These are phyloP conservation scores for Marasmius fiardii DNA, from an alignment of 1,284 basidiomycete genomes.

Conservation along the genomic window DNA sequence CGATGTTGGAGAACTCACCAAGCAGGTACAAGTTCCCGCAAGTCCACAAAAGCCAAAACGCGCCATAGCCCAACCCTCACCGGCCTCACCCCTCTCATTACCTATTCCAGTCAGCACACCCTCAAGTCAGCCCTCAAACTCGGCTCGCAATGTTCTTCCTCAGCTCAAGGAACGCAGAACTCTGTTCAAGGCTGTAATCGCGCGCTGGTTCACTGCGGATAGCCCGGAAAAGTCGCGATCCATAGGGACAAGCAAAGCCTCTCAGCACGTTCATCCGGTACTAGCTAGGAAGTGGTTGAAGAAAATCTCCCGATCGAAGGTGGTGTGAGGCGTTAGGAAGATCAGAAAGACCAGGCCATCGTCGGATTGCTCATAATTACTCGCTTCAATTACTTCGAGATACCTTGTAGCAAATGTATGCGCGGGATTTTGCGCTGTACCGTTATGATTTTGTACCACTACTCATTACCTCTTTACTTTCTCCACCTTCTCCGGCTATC, in stretches of 20 bases:
- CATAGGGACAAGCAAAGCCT: not conserved
- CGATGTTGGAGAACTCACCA: too few relatives aligned
- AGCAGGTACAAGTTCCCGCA: too few relatives aligned
- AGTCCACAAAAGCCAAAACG: too few relatives aligned
- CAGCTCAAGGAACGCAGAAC: too few relatives aligned
- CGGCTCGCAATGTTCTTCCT: too few relatives aligned
- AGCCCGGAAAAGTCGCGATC: not conserved
- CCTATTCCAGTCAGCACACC: too few relatives aligned
- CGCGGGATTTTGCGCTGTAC: not conserved
- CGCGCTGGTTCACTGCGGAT: not conserved
- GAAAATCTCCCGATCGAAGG: not conserved
- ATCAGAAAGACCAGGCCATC: not conserved
- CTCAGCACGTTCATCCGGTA: too few relatives aligned
- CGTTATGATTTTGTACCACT: not conserved
- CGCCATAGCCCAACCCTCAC: too few relatives aligned
- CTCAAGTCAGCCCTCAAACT: too few relatives aligned
- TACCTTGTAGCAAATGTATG: not conserved
- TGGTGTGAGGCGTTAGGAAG: not conserved
- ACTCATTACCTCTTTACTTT: not conserved
- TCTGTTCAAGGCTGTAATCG: too few relatives aligned
- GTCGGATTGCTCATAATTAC: not conserved
- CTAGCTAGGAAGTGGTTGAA: not conserved
- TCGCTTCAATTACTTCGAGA: not conserved
- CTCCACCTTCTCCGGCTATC: not conserved
- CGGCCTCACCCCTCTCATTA: too few relatives aligned